A percentile compares a stretch with the other conserved stretches of the same genome.
Evolutionary conservation across 768 basidiomycete genomes (phyloP).

Genomic region (Leccinum ochraceum): DNA sequence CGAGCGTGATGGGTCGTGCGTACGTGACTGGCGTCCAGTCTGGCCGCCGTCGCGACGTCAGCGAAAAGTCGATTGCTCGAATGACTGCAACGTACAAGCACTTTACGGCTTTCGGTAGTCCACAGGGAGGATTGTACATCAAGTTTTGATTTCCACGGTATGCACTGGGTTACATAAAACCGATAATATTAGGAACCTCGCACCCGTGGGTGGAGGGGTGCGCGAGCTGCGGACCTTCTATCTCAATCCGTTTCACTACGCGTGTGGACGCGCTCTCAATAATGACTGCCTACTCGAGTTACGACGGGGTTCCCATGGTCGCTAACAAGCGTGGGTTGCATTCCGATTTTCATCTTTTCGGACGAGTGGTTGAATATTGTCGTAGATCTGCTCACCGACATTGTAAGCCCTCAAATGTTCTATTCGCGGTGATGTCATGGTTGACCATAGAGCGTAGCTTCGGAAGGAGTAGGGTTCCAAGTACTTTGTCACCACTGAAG

Average conservation of each 20-base stretch:
- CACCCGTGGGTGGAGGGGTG: constrained; percentile 64
- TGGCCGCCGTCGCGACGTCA: constrained; percentile 55
- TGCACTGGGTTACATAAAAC: background rate
- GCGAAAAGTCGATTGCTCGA: constrained; percentile 55
- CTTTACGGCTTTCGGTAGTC: constrained; percentile 69
- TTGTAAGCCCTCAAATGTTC: constrained; percentile 9
- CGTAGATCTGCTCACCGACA: constrained; percentile 20
- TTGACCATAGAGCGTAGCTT: constrained; percentile 40
- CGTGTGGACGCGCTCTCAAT: constrained; percentile 59
- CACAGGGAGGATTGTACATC: constrained; percentile 65
- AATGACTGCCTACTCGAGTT: constrained; percentile 73
- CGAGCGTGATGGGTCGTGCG: constrained; percentile 60
- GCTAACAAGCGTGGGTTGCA: constrained; percentile 50
- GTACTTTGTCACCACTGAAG: constrained; percentile 55
- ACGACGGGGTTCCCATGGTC: constrained; percentile 61
- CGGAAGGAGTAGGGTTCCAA: constrained; percentile 59
- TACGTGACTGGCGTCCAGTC: constrained; percentile 64
- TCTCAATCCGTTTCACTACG: constrained; percentile 62
- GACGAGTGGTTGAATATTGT: constrained; percentile 1
- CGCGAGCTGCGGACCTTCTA: constrained; percentile 62
- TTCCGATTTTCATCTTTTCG: background rate
- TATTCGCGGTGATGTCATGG: background rate
- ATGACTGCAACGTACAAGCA: constrained; percentile 74
- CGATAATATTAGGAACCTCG: constrained; percentile 48
- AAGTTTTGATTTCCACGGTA: background rate